Base-by-base conservation (phyloP, 768 basidiomycete species). In the Mycena kentingensis region DNA sequence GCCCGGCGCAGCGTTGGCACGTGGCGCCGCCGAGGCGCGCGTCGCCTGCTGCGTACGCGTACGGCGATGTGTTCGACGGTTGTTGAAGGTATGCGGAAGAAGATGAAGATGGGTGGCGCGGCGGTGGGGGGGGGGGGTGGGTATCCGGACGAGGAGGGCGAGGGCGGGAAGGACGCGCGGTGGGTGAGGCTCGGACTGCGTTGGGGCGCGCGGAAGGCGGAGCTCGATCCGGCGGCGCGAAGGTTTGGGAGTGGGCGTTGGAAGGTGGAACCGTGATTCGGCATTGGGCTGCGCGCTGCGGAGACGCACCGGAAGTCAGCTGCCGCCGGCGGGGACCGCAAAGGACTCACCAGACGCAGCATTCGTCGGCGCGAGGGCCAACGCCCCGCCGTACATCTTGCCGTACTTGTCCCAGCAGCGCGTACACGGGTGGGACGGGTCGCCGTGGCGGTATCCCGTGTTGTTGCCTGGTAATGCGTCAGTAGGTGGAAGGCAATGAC, bases 351-450 rank as follows among this genome's bases (percentile, higher is more conserved):
- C 4, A 13, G 65, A 49, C 3, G 42, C 25, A 4, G 59, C 5
- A 27, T 34, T 26, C 3, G 68, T 74, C 57, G 46, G 79, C 11
- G 76, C 77, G 60, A 83, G 84, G 0, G 76, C 72, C 15, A 90
- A 68, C 4, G 86, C 79, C 3, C 86, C 86, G 0, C 73, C 62
- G 66, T 83, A 92, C 0, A 77, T 73, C 57, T 79, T 82, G 1
- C 77, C 76, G 67, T 85, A 85, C 58, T 83, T 84, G 5, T 76
- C 70, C 90, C 90, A 93, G 70, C 91, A 93, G 50, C 78, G 80
- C 52, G 75, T 73, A 63, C 90, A 91, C 5, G 89, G 86, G 50
- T 82, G 72, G 1, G 74, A 64, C 0, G 87, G 87, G 65, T 91
- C 87, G 31, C 71, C 72, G 51, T 78, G 73, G 66, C 88, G 89